Conservation (phyloP, 2,329 filamentous ascomycete genomes). For the Cyclaneusma minus region DNA sequence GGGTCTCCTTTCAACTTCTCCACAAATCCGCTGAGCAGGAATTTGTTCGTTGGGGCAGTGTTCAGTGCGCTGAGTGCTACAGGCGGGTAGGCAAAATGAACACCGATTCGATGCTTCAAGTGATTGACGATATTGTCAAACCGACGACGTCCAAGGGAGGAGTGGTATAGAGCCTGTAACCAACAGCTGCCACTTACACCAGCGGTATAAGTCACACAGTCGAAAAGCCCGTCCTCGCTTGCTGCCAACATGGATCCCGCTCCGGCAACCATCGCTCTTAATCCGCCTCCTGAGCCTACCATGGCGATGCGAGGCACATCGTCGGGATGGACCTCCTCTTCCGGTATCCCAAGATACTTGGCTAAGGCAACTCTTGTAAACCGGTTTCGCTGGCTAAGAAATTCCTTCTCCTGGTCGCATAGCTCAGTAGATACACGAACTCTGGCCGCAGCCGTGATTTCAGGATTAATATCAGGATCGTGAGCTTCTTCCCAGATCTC, state of each 20-base stretch:
- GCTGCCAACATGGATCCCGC: constrained; percentile 75
- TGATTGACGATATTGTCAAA: constrained; percentile 64
- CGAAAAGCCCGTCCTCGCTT: constrained; percentile 76
- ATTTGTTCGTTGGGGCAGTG: constrained; percentile 87
- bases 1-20: constrained; percentile 82
- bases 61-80: constrained; percentile 66
- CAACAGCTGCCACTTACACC: constrained; percentile 95
- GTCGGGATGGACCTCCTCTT: constrained; percentile 73
- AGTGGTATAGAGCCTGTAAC: constrained; percentile 80
- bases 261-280: constrained; percentile 80
- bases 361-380: constrained; percentile 62
- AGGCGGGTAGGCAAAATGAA: constrained; percentile 88
- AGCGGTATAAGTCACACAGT: constrained; percentile 88
- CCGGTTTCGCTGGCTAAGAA: constrained; percentile 50
- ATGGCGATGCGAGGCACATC: constrained; percentile 89
- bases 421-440: constrained; percentile 73
- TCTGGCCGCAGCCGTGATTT: constrained; percentile 66
- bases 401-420: constrained; percentile 70
- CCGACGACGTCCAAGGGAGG: constrained; percentile 54
- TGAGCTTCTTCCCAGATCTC: constrained; percentile 90
- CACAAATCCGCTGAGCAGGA: constrained; percentile 71
- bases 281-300: constrained; percentile 83
- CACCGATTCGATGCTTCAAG: constrained; percentile 66
- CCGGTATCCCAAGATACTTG: constrained; percentile 63
- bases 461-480: constrained; percentile 69